phyloP scores from a whole-genome alignment of 129 eudicot genomes.

The Flaveria bidentis region DNA sequence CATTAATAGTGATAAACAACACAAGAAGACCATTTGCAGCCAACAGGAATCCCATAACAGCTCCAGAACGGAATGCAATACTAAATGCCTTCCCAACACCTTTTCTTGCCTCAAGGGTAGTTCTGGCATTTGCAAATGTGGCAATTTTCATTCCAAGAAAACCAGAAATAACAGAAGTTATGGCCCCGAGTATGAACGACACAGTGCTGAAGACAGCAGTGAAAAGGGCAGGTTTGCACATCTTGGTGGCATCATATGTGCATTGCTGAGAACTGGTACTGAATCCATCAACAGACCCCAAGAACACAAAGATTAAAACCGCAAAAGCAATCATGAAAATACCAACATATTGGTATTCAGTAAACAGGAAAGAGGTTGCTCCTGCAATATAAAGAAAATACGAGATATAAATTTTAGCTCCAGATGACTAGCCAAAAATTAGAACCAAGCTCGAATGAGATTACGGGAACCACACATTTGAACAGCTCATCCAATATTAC shows the following conservation, averaged over 20 bases:
- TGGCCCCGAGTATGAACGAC: constrained; percentile 80
- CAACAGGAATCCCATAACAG: constrained; percentile 90
- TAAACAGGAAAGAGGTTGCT: constrained; percentile 82
- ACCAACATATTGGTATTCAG: constrained; percentile 86
- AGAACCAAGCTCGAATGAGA: neutral
- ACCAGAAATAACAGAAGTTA: constrained; percentile 79
- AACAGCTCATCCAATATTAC: neutral
- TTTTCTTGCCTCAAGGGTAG: constrained; percentile 90
- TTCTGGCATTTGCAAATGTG: constrained; percentile 89
- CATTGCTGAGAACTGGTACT: constrained; percentile 62
- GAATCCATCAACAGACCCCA: constrained; percentile 88
- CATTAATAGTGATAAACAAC: constrained; percentile 59
- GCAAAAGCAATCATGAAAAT: constrained; percentile 87
- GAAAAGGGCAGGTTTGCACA: constrained; percentile 88
- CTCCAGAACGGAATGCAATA: constrained; percentile 87
- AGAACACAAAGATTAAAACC: constrained; percentile 74
- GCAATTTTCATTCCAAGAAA: constrained; percentile 96
- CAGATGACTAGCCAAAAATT: neutral
- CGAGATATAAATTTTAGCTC: neutral
- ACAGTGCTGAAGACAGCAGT: constrained; percentile 80
- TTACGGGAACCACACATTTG: neutral
- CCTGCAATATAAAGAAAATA: constrained; percentile 43
- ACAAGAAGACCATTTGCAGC: constrained; percentile 93
- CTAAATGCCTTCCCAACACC: constrained; percentile 92
- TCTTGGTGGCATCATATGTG: constrained; percentile 56